These are phyloP conservation scores for Suillus spraguei DNA, from an alignment of 768 basidiomycete species.

Conservation along the genomic window DNA sequence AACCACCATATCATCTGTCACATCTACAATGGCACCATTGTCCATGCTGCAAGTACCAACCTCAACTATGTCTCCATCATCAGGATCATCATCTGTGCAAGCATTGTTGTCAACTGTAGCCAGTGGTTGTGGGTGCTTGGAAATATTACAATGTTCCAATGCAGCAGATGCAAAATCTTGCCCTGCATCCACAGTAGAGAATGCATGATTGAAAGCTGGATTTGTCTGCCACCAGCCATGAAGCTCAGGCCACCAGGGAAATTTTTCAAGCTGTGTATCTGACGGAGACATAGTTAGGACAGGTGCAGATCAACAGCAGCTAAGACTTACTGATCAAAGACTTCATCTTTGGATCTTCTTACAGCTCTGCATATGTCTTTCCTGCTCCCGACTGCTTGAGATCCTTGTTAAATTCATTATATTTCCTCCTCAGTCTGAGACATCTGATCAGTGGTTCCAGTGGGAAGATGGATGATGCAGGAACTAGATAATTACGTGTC, in stretches of 20 bases:
- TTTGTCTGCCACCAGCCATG: slow-evolving; percentile 14
- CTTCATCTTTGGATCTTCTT: slow-evolving; percentile 2
- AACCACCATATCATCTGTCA: background rate
- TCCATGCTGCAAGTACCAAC: background rate
- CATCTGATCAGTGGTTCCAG: slow-evolving; percentile 1
- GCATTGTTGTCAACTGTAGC: background rate
- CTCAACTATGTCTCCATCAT: background rate
- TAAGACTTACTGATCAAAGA: background rate
- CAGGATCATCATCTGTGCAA: background rate
- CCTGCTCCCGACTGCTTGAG: background rate
- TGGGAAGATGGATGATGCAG: background rate
- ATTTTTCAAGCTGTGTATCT: slow-evolving; percentile 10
- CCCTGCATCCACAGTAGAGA: slow-evolving; percentile 1
- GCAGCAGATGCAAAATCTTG: slow-evolving; percentile 11
- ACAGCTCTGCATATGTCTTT: background rate
- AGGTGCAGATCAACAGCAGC: background rate
- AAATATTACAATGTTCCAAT: background rate
- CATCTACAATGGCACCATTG: background rate
- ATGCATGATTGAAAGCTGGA: slow-evolving; percentile 6
- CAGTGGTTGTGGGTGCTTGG: background rate
- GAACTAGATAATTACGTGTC: background rate
- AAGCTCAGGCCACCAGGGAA: slow-evolving; percentile 15
- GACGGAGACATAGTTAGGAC: background rate
- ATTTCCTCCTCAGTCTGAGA: background rate
- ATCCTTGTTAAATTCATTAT: background rate